Evolutionary conservation across 345 rosid genomes (phyloP).

Genomic region (Capsella bursapastoris): DNA sequence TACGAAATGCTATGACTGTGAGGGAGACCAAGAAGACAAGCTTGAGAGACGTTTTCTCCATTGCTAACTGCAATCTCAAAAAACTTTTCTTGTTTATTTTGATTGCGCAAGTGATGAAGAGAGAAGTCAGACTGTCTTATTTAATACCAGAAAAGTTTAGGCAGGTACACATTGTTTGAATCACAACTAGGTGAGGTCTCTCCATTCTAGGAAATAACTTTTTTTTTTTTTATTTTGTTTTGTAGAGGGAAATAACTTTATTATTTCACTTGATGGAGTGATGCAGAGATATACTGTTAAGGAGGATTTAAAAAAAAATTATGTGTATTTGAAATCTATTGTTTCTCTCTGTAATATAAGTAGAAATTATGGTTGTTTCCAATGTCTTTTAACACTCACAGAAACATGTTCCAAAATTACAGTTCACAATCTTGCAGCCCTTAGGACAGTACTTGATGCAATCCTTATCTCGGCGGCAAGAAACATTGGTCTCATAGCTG

Average conservation of each 20-base stretch:
- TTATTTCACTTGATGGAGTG: neutral
- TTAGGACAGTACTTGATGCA: no score
- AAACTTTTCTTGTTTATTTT: neutral
- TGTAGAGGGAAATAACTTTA: neutral
- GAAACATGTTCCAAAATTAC: no score
- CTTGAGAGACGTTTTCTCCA: constrained; percentile 27
- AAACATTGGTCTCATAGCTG: no score
- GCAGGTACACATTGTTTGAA: no score
- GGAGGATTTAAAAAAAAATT: no score
- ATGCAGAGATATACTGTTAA: neutral
- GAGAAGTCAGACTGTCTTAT: neutral
- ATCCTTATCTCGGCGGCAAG: no score
- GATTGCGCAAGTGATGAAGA: constrained; percentile 3
- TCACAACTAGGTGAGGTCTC: no score
- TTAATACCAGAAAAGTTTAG: neutral
- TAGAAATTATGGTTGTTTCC: neutral
- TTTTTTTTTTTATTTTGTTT: neutral
- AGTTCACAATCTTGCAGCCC: no score
- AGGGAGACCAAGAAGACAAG: constrained; percentile 3
- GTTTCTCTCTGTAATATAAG: neutral
- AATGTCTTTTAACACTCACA: no score
- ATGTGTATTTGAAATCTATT: no score
- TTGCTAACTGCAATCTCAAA: neutral
- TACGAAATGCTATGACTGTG: constrained; percentile 13
- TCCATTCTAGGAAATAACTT: neutral